A percentile compares a stretch with the other conserved stretches of the same genome.
Conservation (phyloP, 2,329 filamentous ascomycete species). For the Apiospora aurea region DNA sequence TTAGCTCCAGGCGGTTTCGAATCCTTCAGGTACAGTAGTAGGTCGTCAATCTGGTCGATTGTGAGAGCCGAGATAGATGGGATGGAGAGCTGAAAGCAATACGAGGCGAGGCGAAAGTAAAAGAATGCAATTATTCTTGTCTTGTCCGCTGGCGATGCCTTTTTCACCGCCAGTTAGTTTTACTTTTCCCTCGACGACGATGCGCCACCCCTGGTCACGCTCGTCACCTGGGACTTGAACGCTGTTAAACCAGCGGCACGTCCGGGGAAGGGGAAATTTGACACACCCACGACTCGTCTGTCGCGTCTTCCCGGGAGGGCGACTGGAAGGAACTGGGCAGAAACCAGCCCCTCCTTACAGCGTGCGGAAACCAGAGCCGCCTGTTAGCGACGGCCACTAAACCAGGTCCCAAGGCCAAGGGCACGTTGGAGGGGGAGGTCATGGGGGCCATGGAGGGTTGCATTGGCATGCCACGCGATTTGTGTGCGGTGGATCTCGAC, state of each 20-base stretch:
- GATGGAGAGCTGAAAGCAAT: background rate
- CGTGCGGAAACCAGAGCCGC: background rate
- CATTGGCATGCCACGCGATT: background rate
- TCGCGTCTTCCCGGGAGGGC: background rate
- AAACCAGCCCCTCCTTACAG: background rate
- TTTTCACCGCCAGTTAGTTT: slow-evolving; percentile 8
- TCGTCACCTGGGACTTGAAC: background rate
- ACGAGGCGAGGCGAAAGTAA: background rate
- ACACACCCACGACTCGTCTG: background rate
- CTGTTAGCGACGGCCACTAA: slow-evolving; percentile 14
- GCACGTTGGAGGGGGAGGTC: background rate
- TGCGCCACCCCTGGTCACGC: background rate
- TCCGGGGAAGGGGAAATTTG: slow-evolving; percentile 20
- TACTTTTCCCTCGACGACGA: background rate
- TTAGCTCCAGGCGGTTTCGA: background rate
- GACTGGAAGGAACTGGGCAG: too few species aligned
- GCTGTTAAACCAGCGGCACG: slow-evolving; percentile 12
- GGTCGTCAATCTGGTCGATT: background rate
- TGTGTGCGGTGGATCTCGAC: background rate
- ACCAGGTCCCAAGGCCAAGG: background rate
- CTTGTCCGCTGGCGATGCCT: background rate
- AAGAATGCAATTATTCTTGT: background rate
- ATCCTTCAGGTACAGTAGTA: background rate
- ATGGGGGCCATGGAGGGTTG: background rate
- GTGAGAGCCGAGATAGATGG: background rate